Conservation (phyloP, 176 grass and related monocot genomes). For the Oryza officinalis region DNA sequence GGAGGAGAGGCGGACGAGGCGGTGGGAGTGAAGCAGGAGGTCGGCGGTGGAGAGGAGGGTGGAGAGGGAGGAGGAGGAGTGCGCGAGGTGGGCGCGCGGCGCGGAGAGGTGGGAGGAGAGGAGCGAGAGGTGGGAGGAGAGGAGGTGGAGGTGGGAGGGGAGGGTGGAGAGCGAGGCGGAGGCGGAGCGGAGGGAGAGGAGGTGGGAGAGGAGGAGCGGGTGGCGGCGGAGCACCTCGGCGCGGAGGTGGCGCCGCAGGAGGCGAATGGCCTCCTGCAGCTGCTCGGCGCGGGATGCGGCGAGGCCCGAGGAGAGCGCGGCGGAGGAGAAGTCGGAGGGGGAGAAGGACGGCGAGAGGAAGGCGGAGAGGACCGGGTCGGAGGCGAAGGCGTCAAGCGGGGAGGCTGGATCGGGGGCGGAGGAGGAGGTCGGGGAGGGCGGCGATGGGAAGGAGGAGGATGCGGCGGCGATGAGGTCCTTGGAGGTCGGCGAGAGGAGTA, state of each 20-base stretch:
- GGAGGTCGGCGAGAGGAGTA: slow-evolving; percentile 58
- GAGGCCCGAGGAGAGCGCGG: slow-evolving; percentile 86
- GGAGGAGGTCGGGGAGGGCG: background rate
- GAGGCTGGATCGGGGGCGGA: slow-evolving; percentile 42
- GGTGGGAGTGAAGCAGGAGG: slow-evolving; percentile 78
- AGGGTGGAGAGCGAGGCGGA: slow-evolving; percentile 68
- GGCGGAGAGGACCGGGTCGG: slow-evolving; percentile 86
- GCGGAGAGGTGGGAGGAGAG: slow-evolving; percentile 80
- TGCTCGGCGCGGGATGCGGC: slow-evolving; percentile 82
- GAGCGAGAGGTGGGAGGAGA: slow-evolving; percentile 74
- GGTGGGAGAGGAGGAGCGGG: slow-evolving; percentile 78
- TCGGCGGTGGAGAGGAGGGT: slow-evolving; percentile 84
- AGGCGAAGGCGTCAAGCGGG: slow-evolving; percentile 82
- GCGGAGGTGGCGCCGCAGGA: slow-evolving; percentile 80
- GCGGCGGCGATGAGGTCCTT: slow-evolving; percentile 45
- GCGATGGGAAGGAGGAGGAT: slow-evolving; percentile 43
- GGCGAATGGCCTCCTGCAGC: slow-evolving; percentile 84
- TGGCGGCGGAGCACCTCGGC: slow-evolving; percentile 89
- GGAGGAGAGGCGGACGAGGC: slow-evolving; percentile 74
- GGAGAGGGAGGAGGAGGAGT: slow-evolving; percentile 79
- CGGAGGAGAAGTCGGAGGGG: slow-evolving; percentile 82
- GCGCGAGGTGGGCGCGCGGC: slow-evolving; percentile 62
- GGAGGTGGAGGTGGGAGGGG: slow-evolving; percentile 62
- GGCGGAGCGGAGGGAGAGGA: slow-evolving; percentile 88
- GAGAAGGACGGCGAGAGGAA: slow-evolving; percentile 90